phyloP scores from a whole-genome alignment of 345 rosid genomes.

The Boechera stricta region DNA sequence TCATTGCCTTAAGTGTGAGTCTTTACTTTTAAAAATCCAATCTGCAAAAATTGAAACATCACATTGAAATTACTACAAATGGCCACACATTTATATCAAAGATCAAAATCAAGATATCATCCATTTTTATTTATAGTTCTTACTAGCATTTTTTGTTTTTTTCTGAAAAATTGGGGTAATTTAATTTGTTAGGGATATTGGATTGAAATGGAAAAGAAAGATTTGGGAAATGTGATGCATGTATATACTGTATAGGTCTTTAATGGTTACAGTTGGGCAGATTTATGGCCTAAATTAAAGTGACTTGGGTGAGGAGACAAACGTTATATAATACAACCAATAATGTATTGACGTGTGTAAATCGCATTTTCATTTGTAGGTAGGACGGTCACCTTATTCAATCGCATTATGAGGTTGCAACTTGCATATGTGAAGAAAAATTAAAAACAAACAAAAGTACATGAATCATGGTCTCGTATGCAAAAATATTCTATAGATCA shows the following conservation, averaged over 20 bases:
- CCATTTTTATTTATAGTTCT: background rate
- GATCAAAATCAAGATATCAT: background rate
- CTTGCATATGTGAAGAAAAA: constrained; percentile 16
- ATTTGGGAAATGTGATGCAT: constrained; percentile 28
- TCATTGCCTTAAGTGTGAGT: constrained; percentile 22
- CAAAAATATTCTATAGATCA: background rate
- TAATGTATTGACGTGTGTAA: constrained; percentile 21
- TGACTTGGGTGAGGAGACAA: constrained; percentile 44
- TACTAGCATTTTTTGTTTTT: background rate
- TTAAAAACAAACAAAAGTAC: constrained; percentile 13
- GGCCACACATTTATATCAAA: background rate
- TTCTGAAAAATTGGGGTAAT: background rate
- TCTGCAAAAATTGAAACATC: background rate
- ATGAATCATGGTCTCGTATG: constrained; percentile 16
- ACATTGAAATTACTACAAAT: constrained; percentile 1
- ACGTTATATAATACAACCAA: constrained; percentile 10
- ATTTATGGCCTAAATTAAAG: constrained; percentile 41
- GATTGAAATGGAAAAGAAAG: background rate
- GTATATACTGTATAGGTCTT: constrained; percentile 24
- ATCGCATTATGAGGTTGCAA: constrained; percentile 18
- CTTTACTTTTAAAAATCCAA: background rate
- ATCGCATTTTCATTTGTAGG: constrained; percentile 19
- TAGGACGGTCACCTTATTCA: constrained; percentile 45
- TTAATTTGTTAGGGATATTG: background rate
- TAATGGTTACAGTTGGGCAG: constrained; percentile 41